phyloP scores from a whole-genome alignment of 2,329 filamentous ascomycete species.

The Fusarium euwallaceae region DNA sequence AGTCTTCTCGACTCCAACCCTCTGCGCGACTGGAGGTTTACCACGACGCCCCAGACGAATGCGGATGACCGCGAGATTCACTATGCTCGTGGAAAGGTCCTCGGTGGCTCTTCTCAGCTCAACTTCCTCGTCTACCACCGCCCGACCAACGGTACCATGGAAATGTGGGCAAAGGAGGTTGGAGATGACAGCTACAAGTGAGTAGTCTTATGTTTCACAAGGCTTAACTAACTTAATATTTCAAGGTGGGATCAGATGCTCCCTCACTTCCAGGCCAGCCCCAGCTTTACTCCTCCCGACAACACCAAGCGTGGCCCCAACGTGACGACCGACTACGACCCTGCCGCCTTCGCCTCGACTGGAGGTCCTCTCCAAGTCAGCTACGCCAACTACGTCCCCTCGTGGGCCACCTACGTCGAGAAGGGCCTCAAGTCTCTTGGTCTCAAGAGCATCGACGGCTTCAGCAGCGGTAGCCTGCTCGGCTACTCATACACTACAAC shows the following conservation, averaged over 20 bases:
- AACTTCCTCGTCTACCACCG: conserved; percentile 54
- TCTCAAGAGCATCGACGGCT: conserved; percentile 39
- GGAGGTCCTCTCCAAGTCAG: conserved; percentile 46
- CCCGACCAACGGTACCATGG: conserved; percentile 49
- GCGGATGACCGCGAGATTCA: conserved; percentile 48
- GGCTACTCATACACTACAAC: conserved; percentile 45
- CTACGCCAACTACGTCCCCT: conserved; percentile 45
- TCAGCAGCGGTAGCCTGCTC: conserved; percentile 39
- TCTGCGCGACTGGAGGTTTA: conserved; percentile 48
- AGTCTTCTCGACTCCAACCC: conserved; percentile 37
- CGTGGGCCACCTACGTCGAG: conserved; percentile 37
- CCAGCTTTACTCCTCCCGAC: conserved; percentile 45
- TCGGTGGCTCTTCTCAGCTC: conserved; percentile 55
- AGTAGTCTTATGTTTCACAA: background rate
- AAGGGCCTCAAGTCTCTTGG: conserved; percentile 47
- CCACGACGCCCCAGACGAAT: conserved; percentile 43
- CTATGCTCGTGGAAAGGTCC: conserved; percentile 53
- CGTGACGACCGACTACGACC: conserved; percentile 45
- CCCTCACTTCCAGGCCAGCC: conserved; percentile 45
- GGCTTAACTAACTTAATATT: accelerated
- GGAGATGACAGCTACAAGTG: conserved; percentile 47
- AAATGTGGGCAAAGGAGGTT: conserved; percentile 46
- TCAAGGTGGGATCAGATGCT: conserved; percentile 43
- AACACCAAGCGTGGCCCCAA: conserved; percentile 33
- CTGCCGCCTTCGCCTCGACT: conserved; percentile 39